Conservation (phyloP, 495 filamentous ascomycete genomes). For the Umbilicaria muhlenbergii region DNA sequence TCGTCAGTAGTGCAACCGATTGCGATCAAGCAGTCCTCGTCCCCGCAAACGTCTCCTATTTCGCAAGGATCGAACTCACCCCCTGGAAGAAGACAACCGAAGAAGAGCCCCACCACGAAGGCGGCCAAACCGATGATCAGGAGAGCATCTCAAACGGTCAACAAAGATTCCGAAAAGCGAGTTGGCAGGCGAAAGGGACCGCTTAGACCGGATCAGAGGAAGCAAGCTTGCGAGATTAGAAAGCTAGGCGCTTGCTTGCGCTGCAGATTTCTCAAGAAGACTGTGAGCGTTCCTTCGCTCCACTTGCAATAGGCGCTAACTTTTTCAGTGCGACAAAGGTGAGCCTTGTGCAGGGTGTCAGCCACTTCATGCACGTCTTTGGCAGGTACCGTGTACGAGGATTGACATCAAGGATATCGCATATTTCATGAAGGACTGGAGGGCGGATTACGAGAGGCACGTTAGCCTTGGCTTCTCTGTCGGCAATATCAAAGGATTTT, state of each 20-base stretch:
- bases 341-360: constrained; percentile 88
- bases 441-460: constrained; percentile 84
- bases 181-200: constrained; percentile 77
- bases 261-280: constrained; percentile 98
- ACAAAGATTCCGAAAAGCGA: constrained; percentile 70
- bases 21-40: constrained; percentile 49
- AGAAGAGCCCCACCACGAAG: constrained; percentile 70
- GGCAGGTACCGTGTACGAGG: constrained; percentile 89
- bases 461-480: constrained; percentile 72
- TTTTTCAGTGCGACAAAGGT: constrained; percentile 61
- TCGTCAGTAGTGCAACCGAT: constrained; percentile 30
- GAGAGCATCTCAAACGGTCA: constrained; percentile 54
- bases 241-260: constrained; percentile 82
- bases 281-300: constrained; percentile 23
- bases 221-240: constrained; percentile 85
- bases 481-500: constrained; percentile 86
- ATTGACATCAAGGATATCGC: constrained; percentile 95
- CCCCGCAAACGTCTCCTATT: constrained; percentile 38
- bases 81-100: constrained; percentile 46
- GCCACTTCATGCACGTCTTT: constrained; percentile 79
- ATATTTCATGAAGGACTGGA: constrained; percentile 98
- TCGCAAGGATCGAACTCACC: constrained; percentile 48
- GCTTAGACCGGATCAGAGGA: constrained; percentile 79
- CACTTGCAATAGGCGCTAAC: background rate
- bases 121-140: constrained; percentile 64